A percentile compares a stretch with the other conserved stretches of the same genome.
Conservation (phyloP, 1,139 yeast species). For the Protomyces pachydermus region DNA sequence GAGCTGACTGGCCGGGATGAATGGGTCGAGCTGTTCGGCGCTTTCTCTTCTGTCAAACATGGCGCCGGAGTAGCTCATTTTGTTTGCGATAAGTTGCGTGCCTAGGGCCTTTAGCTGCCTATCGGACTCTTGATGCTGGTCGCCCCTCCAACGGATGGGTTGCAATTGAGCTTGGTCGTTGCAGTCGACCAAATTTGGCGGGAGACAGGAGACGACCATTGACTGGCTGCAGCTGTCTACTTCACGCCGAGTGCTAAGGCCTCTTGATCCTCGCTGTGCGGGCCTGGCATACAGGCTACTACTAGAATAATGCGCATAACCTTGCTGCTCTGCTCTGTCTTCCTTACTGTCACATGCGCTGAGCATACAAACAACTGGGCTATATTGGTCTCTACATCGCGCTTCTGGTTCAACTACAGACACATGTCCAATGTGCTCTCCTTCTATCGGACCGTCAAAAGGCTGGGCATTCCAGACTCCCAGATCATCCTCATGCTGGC, state of each 20-base stretch:
- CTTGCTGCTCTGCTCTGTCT: neutral
- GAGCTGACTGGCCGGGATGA: conserved; percentile 14
- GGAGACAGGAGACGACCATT: no score
- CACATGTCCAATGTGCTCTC: conserved; percentile 96
- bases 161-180: neutral
- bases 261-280: no score
- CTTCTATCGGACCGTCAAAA: conserved; percentile 89
- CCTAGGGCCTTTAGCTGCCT: neutral
- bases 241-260: no score
- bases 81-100: neutral
- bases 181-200: neutral
- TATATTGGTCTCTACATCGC: conserved; percentile 86
- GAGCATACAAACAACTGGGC: conserved; percentile 78
- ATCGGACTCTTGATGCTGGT: no score
- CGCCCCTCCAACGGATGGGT: neutral
- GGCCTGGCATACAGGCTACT: neutral
- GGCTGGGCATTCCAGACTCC: conserved; percentile 95
- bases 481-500: conserved; percentile 93
- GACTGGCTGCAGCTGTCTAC: no score
- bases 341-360: neutral
- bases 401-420: conserved; percentile 96
- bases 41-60: neutral
- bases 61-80: neutral
- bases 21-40: conserved; percentile 5
- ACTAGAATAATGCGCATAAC: neutral